Evolutionary conservation across 352 stramenopile species (phyloP).

Genomic region (Phytophthora hibernalis): DNA sequence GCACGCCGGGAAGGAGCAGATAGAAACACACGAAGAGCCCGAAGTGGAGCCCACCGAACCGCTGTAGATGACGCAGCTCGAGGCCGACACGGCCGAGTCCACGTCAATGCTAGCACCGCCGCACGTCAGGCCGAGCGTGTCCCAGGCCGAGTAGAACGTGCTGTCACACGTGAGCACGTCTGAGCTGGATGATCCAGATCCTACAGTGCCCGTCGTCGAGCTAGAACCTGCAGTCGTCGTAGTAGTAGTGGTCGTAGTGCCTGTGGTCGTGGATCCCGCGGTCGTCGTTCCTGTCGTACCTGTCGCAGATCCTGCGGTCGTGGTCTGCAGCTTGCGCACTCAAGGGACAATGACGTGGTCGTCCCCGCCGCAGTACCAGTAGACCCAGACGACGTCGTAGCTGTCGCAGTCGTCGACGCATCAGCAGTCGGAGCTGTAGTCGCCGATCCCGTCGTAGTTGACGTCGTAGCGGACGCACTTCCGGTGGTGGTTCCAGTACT

Average conservation of each 20-base stretch:
- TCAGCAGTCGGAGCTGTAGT: conserved; percentile 15
- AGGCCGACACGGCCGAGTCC: conserved; percentile 51
- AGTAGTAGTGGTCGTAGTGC: conserved; percentile 14
- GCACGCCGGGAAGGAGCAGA: conserved; percentile 81
- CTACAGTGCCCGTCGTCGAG: conserved; percentile 15
- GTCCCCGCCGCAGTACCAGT: conserved; percentile 1
- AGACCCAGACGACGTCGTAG: conserved; percentile 30
- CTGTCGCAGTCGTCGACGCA: conserved; percentile 25
- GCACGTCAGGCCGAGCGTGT: conserved; percentile 72
- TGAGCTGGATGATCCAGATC: conserved; percentile 26
- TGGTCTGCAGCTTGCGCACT: neutral
- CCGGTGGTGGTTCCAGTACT: conserved; percentile 27
- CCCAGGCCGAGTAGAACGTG: conserved; percentile 83
- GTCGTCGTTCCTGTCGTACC: conserved; percentile 22
- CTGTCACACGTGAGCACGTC: conserved; percentile 74
- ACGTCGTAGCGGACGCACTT: conserved; percentile 29
- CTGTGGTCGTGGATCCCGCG: conserved; percentile 1
- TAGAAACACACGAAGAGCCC: conserved; percentile 76
- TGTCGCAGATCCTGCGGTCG: conserved; percentile 24
- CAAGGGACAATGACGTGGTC: conserved; percentile 1
- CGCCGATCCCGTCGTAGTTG: conserved; percentile 21
- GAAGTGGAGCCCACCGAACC: conserved; percentile 52
- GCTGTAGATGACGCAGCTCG: conserved; percentile 83
- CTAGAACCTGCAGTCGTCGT: conserved; percentile 30
- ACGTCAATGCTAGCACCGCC: conserved; percentile 56